Base-by-base conservation (phyloP, 306 rosid species). In the Ormosia emarginata region DNA sequence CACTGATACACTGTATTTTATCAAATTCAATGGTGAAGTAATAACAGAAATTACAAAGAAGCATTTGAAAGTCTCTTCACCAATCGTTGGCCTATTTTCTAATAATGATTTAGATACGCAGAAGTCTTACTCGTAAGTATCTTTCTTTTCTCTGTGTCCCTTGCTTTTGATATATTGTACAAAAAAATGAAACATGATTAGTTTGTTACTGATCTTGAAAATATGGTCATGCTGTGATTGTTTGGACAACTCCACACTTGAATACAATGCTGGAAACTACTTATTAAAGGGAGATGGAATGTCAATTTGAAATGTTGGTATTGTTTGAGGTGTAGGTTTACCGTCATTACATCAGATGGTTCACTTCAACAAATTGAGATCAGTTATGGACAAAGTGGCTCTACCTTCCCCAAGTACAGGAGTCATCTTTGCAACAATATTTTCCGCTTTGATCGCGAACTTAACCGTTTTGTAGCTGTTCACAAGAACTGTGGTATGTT, bases 1-100 rank as follows among this genome's bases (percentile, higher is more conserved):
- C 41, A 79, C 77, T 49, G 92, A 90, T 83, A 86, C 93, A 7
- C 71, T 95, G 34, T 92, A 90, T 91, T 92, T 95, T 84, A 85
- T 95, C 85, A 93, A 92, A 82, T 85, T 81, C 49, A 91, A 83
- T 30, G 99, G 98, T 49, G 97, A 91, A 61, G 92, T 92, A 74
- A 87, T 93, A 63, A 78, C 85, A 24, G 89, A 93, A 89, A 77
- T 92, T 86, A 36, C 55, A 4, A 89, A 86, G 91, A 93, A 85
- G 75, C 78, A 87, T 68, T 88, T 90, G 79, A 91, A 95, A 85
- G 40, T 91, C 47, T 90, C 93, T 86, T 74, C 86, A 49, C 91
- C 90, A 4, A 86, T 95, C 52, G 72, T 95, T 71, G 82, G 88
- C 82, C 71, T 95, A 66, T 86, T 86, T 85, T 90, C 90, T 46